These are phyloP conservation scores for Exophiala sp. DNA, from an alignment of 2,329 filamentous ascomycete genomes.

Conservation along the genomic window DNA sequence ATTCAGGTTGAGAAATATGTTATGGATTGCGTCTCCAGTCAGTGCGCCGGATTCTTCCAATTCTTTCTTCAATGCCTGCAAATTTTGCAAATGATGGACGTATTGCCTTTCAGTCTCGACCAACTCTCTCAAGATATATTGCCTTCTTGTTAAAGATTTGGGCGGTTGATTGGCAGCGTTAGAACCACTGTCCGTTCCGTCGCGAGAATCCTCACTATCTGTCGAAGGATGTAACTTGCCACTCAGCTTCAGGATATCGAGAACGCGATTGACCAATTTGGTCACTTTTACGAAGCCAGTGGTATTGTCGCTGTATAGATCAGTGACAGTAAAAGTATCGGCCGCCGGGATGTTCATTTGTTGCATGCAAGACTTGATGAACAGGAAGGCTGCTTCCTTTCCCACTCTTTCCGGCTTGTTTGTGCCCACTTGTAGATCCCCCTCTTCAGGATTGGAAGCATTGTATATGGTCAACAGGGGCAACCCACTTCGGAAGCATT, in stretches of 20 bases:
- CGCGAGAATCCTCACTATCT: slow-evolving; percentile 35
- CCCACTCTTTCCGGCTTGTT: slow-evolving; percentile 61
- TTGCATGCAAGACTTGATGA: slow-evolving; percentile 80
- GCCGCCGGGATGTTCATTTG: slow-evolving; percentile 71
- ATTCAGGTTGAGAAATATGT: slow-evolving; percentile 96
- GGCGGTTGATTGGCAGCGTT: slow-evolving; percentile 29
- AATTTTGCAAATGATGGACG: slow-evolving; percentile 89
- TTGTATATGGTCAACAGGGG: slow-evolving; percentile 89
- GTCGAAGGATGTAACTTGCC: slow-evolving; percentile 61
- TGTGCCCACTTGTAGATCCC: slow-evolving; percentile 54
- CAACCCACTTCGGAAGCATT: slow-evolving; percentile 72
- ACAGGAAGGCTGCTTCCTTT: slow-evolving; percentile 86
- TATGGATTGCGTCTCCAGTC: slow-evolving; percentile 81
- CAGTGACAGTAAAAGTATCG: slow-evolving; percentile 86
- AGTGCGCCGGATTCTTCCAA: slow-evolving; percentile 83
- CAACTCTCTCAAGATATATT: slow-evolving; percentile 85
- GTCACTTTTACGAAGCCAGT: slow-evolving; percentile 91
- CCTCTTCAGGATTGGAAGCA: slow-evolving; percentile 62
- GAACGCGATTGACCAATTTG: slow-evolving; percentile 83
- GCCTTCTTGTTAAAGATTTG: slow-evolving; percentile 61
- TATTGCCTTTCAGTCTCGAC: slow-evolving; percentile 96
- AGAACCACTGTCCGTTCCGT: slow-evolving; percentile 43
- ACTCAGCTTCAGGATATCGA: slow-evolving; percentile 75
- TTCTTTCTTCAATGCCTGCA: slow-evolving; percentile 85
- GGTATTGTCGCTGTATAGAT: slow-evolving; percentile 88